A percentile compares a stretch with the other conserved stretches of the same genome.
Conservation (phyloP, 2,329 filamentous ascomycete species). For the Bipolaris sorokiniana region DNA sequence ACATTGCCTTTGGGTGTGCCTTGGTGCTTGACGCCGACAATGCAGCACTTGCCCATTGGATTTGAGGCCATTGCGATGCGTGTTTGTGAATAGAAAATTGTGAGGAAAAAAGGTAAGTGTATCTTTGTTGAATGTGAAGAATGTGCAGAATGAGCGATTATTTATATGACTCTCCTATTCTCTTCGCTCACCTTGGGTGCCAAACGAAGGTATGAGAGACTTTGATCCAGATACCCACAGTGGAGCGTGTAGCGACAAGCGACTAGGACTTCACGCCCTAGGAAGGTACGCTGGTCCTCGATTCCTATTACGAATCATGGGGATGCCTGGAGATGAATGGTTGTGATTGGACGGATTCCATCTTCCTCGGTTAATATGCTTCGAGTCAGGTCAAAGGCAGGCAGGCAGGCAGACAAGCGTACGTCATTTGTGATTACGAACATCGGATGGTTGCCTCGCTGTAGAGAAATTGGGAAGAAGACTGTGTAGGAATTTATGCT, state of each 20-base stretch:
- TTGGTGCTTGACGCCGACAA: constrained; percentile 59
- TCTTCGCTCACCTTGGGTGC: neutral
- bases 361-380: no score
- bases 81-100: neutral
- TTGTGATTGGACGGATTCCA: no score
- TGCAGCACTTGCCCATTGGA: constrained; percentile 57
- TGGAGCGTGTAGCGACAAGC: neutral
- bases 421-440: neutral
- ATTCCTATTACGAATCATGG: neutral
- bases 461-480: neutral
- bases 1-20: constrained; percentile 56
- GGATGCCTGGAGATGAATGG: neutral
- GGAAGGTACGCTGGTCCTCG: neutral
- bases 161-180: neutral
- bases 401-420: neutral
- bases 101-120: no score
- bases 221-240: neutral
- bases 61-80: constrained; percentile 57
- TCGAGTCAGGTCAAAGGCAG: no score
- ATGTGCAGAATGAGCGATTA: neutral
- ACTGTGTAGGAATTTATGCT: neutral
- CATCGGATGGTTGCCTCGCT: neutral
- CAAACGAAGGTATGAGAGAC: neutral
- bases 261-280: neutral
- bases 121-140: no score